Evolutionary conservation across 2,329 filamentous ascomycete genomes (phyloP), one percentile per base, ranked within the genome.

Genomic region (Beauveria sp.): DNA sequence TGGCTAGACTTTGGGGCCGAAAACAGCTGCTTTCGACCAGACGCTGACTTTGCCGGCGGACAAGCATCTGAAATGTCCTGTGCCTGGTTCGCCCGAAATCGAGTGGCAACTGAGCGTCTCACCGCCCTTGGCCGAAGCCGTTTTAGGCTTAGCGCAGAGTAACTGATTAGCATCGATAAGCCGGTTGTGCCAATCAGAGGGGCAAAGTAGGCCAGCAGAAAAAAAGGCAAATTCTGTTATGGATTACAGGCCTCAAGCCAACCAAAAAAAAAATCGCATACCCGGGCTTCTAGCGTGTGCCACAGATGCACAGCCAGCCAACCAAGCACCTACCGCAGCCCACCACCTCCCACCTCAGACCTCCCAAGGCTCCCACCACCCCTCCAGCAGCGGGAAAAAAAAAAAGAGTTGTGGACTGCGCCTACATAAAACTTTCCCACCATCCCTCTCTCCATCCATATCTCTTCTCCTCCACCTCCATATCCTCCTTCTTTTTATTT

Each of bases 391-490:
- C 42, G 65, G 66, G 66, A 70, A 69, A 67, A 70, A 70, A 34
- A 18, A 70, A 70, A 69, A 69, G n/a, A 67, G 63, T 69, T 71
- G 68, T 70, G 67, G 67, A 68, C 66, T 65, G 65, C 34, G 65
- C 67, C 62, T 58, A 67, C 61, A 68, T 72, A 74, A 75, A 75
- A 75, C 69, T 71, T 69, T 66, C 68, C 64, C 61, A 64, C 65
- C 70, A 67, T 66, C 68, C 65, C 65, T 69, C 67, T 65, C 66
- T 66, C 66, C 67, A 65, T 69, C 69, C 68, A 66, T 65, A 67
- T 70, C 69, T 71, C 67, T 65, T 66, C 67, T 69, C 70, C 68
- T 69, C 70, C 69, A 70, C 70, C 69, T 69, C 70, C 67, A 70
- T 70, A 70, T 70, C 64, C 63, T 60, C 62, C 64, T 60, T 63